These are phyloP conservation scores for Claviceps spartinae DNA, from an alignment of 2,329 filamentous ascomycete species.

Conservation along the genomic window DNA sequence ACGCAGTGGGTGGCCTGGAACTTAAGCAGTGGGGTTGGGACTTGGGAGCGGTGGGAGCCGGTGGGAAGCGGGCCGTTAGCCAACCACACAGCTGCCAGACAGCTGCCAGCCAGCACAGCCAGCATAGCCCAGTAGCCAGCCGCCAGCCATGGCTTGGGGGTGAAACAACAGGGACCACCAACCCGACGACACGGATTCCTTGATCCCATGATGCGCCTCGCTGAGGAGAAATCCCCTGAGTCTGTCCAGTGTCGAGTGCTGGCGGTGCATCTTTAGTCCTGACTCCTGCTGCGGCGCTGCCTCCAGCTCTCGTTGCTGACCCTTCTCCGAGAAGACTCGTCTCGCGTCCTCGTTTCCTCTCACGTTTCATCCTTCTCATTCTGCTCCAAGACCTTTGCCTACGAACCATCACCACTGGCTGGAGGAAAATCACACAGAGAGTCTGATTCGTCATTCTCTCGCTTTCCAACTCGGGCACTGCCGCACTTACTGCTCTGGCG, in stretches of 20 bases:
- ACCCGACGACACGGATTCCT: neutral
- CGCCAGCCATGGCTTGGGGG: neutral
- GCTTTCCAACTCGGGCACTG: neutral
- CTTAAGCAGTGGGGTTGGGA: no score
- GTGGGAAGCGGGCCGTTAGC: no score
- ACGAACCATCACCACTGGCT: neutral
- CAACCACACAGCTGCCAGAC: neutral
- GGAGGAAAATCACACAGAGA: neutral
- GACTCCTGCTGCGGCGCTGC: neutral
- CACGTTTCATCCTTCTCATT: neutral
- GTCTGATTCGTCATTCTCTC: neutral
- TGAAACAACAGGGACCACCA: neutral
- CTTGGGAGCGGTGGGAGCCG: no score
- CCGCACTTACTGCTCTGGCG: neutral
- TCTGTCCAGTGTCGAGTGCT: neutral
- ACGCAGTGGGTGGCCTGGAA: no score
- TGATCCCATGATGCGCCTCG: neutral
- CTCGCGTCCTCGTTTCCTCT: neutral
- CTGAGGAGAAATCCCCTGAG: slow-evolving; percentile 3
- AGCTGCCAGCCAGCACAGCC: neutral
- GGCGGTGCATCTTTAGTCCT: neutral
- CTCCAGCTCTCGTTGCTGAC: neutral
- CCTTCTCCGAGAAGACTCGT: neutral
- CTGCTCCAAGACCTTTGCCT: neutral
- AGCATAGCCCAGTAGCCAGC: neutral